These are phyloP conservation scores for Cercospora canescens DNA, from an alignment of 2,329 filamentous ascomycete species.

Conservation along the genomic window DNA sequence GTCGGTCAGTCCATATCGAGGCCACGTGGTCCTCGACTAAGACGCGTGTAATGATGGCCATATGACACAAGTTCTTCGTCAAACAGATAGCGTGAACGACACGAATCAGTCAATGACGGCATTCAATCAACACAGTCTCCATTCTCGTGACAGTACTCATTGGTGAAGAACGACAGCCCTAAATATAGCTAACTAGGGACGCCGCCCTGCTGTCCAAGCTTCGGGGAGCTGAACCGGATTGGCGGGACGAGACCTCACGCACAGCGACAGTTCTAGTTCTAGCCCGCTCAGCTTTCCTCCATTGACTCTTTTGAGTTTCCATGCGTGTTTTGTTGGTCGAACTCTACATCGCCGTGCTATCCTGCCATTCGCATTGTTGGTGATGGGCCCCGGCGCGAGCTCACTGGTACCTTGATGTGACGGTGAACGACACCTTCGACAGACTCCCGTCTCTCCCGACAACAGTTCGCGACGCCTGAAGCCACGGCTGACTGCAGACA, in stretches of 20 bases:
- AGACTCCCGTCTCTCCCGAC: neutral
- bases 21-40: too few species aligned
- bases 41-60: too few species aligned
- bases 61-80: neutral
- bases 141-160: neutral
- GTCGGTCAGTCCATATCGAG: too few species aligned
- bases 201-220: neutral
- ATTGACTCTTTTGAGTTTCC: neutral
- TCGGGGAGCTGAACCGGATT: neutral
- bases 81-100: neutral
- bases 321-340: slow-evolving; percentile 11
- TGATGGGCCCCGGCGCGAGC: neutral
- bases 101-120: neutral
- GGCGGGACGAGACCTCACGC: neutral
- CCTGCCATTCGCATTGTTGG: neutral
- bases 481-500: neutral
- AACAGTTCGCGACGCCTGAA: neutral
- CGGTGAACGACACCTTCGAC: neutral
- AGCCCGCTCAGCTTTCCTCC: neutral
- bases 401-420: slow-evolving; percentile 5
- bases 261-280: too few species aligned
- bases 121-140: neutral
- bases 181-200: neutral
- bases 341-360: slow-evolving; percentile 1
- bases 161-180: neutral